Conservation (phyloP, 306 rosid species). For the Sechiopsis laciniata region DNA sequence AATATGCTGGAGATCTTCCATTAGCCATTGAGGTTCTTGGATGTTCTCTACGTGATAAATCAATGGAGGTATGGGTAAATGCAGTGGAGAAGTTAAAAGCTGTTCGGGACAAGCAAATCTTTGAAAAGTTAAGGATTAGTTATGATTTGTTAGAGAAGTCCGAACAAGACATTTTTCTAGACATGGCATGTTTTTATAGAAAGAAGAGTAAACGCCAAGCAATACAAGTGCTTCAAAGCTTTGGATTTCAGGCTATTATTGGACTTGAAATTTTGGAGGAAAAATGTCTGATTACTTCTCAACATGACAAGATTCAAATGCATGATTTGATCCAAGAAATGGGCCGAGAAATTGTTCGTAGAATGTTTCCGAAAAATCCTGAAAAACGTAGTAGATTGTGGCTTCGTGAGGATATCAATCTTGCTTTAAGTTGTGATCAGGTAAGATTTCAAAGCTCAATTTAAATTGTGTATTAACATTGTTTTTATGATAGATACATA, state of each 20-base stretch:
- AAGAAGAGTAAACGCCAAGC: conserved; percentile 4
- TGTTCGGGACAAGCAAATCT: conserved; percentile 7
- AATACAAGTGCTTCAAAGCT: not conserved
- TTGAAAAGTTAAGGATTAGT: conserved; percentile 5
- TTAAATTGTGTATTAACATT: not conserved
- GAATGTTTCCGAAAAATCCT: not conserved
- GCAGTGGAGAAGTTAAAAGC: not conserved
- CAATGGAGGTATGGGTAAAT: not conserved
- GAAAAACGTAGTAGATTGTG: conserved; percentile 20
- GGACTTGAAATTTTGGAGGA: not conserved
- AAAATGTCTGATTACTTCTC: conserved; percentile 11
- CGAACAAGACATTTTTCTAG: conserved; percentile 15
- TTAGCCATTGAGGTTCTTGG: conserved; percentile 13
- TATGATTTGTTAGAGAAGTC: conserved; percentile 8
- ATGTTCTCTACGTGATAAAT: not conserved
- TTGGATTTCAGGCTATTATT: not conserved
- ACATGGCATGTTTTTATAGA: conserved; percentile 22
- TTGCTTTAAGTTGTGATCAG: not conserved
- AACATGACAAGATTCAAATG: conserved; percentile 17
- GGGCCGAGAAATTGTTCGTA: conserved; percentile 19
- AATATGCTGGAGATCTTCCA: conserved; percentile 18
- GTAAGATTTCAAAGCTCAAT: not conserved
- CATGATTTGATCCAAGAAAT: conserved; percentile 23
- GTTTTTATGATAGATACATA: not conserved
- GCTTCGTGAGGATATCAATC: not conserved